Conservation (phyloP, 2,329 filamentous ascomycete genomes). For the Pseudonectria buxi region DNA sequence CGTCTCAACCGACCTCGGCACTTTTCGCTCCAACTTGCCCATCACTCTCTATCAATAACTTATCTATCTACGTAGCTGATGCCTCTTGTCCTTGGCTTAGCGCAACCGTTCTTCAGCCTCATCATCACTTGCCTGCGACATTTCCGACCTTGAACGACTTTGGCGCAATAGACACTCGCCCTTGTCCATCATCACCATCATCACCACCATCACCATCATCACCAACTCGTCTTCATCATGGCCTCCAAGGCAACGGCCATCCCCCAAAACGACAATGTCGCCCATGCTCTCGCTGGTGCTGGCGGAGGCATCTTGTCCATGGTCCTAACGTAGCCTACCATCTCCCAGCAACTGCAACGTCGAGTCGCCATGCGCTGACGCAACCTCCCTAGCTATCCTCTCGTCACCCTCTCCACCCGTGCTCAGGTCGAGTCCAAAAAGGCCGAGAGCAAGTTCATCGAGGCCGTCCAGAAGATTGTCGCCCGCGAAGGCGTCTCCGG, state of each 20-base stretch:
- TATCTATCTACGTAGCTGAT: too few species aligned
- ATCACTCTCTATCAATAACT: too few species aligned
- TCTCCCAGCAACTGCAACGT: not conserved
- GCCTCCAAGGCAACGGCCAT: conserved; percentile 51
- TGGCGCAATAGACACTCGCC: too few species aligned
- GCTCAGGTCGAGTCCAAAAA: conserved; percentile 97
- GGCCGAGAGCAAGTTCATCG: conserved; percentile 75
- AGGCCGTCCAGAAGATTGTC: conserved; percentile 79
- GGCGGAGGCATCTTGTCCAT: conserved; percentile 94
- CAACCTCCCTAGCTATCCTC: conserved; percentile 62
- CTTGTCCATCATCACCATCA: not conserved
- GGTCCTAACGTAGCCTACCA: conserved; percentile 73
- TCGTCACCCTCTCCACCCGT: conserved; percentile 94
- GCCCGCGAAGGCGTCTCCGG: conserved; percentile 84
- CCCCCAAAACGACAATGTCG: conserved; percentile 93
- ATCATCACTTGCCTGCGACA: too few species aligned
- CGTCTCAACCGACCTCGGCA: conserved; percentile 17
- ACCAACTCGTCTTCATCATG: conserved; percentile 17
- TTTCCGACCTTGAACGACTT: too few species aligned
- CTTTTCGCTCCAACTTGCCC: conserved; percentile 1
- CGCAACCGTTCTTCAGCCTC: too few species aligned
- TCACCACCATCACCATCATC: conserved; percentile 2
- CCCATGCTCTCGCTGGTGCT: conserved; percentile 86
- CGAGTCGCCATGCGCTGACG: not conserved
- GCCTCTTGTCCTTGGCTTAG: too few species aligned